Percentiles rank a stretch among this genome's conserved stretches.
Conservation (phyloP, 305 asterid species). For the Solanum aculeatissimum region DNA sequence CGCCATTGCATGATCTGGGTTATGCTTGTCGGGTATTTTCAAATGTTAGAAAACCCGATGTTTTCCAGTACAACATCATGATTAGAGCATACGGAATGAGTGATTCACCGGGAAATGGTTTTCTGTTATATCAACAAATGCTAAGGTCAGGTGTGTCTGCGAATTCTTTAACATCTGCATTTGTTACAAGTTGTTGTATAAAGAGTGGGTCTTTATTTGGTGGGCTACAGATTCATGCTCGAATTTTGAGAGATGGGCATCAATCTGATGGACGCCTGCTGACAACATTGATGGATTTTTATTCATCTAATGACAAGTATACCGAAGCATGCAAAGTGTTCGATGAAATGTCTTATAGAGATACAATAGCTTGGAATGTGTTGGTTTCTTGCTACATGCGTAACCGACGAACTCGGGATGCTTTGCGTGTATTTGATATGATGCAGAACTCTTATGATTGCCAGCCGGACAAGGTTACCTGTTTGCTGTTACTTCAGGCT, state of each 20-base stretch:
- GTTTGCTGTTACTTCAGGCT: constrained; percentile 61
- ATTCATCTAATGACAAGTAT: constrained; percentile 33
- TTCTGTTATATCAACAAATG: constrained; percentile 34
- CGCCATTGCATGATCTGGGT: constrained; percentile 39
- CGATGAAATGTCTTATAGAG: constrained; percentile 54
- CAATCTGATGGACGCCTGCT: constrained; percentile 32
- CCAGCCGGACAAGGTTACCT: constrained; percentile 64
- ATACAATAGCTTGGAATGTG: constrained; percentile 67
- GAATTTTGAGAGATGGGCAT: constrained; percentile 46
- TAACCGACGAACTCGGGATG: constrained; percentile 42
- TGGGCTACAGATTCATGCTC: constrained; percentile 58
- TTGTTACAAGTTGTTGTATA: constrained; percentile 48
- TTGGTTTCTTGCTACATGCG: constrained; percentile 48
- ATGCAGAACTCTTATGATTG: constrained; percentile 35
- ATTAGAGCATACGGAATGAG: constrained; percentile 51
- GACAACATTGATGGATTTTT: constrained; percentile 68
- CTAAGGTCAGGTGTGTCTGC: constrained; percentile 35
- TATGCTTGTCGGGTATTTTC: constrained; percentile 35
- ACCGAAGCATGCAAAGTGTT: constrained; percentile 51
- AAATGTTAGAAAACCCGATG: constrained; percentile 32
- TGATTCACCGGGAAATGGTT: constrained; percentile 34
- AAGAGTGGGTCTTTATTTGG: constrained; percentile 25
- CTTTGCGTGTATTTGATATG: constrained; percentile 41
- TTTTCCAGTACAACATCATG: constrained; percentile 38
- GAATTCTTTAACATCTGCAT: constrained; percentile 41